Percentiles rank a stretch among this genome's conserved stretches.
phyloP scores from a whole-genome alignment of 179 eudicot genomes.

The Nepenthes alata region DNA sequence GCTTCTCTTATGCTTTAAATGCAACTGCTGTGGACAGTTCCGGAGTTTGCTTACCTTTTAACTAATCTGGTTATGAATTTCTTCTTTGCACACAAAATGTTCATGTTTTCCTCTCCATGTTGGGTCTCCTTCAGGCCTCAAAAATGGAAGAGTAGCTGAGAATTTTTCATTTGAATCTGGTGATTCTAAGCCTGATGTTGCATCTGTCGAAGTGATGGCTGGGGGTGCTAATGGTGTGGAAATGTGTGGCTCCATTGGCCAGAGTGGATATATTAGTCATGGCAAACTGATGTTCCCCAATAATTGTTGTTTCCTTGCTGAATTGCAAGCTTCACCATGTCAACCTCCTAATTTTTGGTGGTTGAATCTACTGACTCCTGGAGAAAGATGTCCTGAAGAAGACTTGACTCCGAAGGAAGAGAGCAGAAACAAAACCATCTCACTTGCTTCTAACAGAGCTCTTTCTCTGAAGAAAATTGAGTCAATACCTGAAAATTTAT shows the following conservation, averaged over 20 bases:
- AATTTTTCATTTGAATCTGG: slow-evolving; percentile 1
- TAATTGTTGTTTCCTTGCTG: slow-evolving; percentile 5
- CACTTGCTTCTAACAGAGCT: slow-evolving; percentile 5
- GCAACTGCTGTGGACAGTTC: too few species aligned
- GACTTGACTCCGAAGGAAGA: slow-evolving; percentile 6
- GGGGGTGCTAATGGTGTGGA: neutral
- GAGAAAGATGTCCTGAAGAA: slow-evolving; percentile 1
- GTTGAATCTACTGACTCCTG: slow-evolving; percentile 3
- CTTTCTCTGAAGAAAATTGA: slow-evolving; percentile 18
- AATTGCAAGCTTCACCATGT: slow-evolving; percentile 3
- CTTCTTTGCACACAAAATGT: too few species aligned
- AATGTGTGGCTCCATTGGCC: neutral
- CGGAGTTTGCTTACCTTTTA: too few species aligned
- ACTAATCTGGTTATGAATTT: too few species aligned
- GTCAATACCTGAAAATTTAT: slow-evolving; percentile 29
- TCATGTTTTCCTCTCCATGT: too few species aligned
- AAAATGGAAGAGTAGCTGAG: slow-evolving; percentile 1
- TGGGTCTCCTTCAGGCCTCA: slow-evolving; percentile 1
- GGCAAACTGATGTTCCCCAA: slow-evolving; percentile 6
- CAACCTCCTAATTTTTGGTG: slow-evolving; percentile 1
- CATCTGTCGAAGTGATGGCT: neutral
- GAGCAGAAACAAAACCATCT: slow-evolving; percentile 3
- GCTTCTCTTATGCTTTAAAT: too few species aligned
- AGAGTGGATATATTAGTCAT: slow-evolving; percentile 5
- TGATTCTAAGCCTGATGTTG: slow-evolving; percentile 5